Conservation (phyloP, 805 yeast genomes). For the Cyberlindnera xishuangbannaensis region DNA sequence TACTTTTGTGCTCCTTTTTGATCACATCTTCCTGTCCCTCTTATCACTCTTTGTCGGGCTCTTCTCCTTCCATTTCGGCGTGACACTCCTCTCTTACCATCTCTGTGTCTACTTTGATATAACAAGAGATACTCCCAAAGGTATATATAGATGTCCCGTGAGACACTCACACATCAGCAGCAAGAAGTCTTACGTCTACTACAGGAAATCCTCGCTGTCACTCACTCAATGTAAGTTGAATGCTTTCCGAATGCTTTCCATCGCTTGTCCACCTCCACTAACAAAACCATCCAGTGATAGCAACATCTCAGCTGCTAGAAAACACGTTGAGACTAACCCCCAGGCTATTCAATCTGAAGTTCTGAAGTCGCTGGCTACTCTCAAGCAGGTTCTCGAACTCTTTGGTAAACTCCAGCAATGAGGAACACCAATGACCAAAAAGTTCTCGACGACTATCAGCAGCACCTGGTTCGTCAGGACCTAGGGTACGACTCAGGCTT, state of each 20-base stretch:
- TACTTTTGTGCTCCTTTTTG: no score
- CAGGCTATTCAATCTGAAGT: slow-evolving; percentile 1
- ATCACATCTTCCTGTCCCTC: no score
- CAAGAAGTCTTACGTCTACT: slow-evolving; percentile 3
- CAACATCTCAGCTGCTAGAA: not conserved
- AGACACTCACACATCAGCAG: slow-evolving; percentile 3
- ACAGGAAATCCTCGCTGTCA: slow-evolving; percentile 2
- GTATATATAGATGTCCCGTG: no score
- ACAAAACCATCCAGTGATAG: no score
- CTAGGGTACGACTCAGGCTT: slow-evolving; percentile 19
- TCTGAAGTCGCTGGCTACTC: not conserved
- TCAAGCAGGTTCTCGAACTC: slow-evolving; percentile 2
- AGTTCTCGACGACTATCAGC: slow-evolving; percentile 32
- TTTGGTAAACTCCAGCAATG: slow-evolving; percentile 7
- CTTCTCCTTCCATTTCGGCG: no score
- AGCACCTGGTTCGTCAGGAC: slow-evolving; percentile 25
- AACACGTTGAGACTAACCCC: slow-evolving; percentile 1
- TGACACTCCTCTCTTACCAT: no score
- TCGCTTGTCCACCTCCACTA: not conserved
- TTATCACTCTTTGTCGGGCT: no score
- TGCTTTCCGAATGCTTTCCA: not conserved
- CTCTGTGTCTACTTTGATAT: no score
- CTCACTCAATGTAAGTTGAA: slow-evolving; percentile 7
- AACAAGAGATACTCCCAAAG: no score
- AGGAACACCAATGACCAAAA: no score